Conservation (phyloP, 2,329 filamentous ascomycete species). For the Kalmusia sp. region DNA sequence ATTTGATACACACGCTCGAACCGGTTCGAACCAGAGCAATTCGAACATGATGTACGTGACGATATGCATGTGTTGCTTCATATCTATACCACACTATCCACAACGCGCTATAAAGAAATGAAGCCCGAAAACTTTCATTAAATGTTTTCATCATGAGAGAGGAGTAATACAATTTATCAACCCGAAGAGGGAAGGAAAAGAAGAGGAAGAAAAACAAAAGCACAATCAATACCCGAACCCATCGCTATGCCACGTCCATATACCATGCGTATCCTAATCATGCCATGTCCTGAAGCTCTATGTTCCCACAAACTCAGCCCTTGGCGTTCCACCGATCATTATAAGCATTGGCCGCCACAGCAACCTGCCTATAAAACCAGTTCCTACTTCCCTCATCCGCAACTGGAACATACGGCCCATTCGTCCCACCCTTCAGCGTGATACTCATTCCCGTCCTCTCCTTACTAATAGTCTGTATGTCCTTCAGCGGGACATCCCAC, state of each 20-base stretch:
- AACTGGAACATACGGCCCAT: constrained; percentile 93
- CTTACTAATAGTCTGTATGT: constrained; percentile 96
- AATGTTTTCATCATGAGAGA: too few species aligned
- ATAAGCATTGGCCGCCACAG: constrained; percentile 71
- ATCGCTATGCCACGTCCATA: background rate
- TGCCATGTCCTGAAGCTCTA: background rate
- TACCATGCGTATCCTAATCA: background rate
- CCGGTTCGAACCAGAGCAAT: too few species aligned
- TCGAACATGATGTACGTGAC: too few species aligned
- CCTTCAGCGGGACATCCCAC: constrained; percentile 96
- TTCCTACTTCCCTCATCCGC: constrained; percentile 80
- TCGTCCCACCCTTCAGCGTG: constrained; percentile 84
- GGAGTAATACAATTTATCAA: background rate
- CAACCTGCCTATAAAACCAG: constrained; percentile 72
- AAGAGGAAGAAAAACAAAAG: background rate
- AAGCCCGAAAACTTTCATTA: too few species aligned
- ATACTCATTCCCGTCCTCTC: constrained; percentile 94
- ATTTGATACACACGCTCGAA: too few species aligned
- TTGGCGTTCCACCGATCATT: constrained; percentile 72
- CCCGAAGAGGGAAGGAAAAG: too few species aligned
- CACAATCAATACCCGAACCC: too few species aligned
- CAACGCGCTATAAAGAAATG: too few species aligned
- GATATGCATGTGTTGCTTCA: too few species aligned
- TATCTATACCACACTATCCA: too few species aligned
- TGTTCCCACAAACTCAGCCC: constrained; percentile 44